Evolutionary conservation across 2,329 filamentous ascomycete species (phyloP), one percentile per base, ranked within the genome.

Genomic region (Geoglossum cookeanum): DNA sequence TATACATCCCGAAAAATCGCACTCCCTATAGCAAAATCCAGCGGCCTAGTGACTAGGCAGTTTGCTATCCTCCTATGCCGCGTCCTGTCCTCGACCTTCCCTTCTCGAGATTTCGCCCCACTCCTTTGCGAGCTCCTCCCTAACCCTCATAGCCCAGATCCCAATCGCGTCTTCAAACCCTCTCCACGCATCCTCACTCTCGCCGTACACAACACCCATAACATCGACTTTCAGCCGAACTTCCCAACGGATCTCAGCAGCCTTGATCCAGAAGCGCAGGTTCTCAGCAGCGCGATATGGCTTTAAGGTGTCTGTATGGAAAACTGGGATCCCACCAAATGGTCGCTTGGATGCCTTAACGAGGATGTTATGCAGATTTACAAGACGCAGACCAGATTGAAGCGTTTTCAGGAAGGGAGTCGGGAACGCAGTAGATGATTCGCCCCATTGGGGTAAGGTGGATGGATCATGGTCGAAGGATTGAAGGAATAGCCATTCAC

Each of bases 261-360:
- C 92, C 73, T 98, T 98, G 70, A 86, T 79, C 91, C 92, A 98
- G 74, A 85, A 98, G 45, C 89, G 81, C 60, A 98, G 76, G 68
- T 98, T 98, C 64, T 98, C 92, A 2, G 90, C 88, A 61, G 84
- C 84, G 54, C 92, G 84, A 68, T 98, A 98, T 0, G 92, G 92
- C 71, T 97, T 97, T 59, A 81, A 83, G 8, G 92, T 91, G 68
- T 98, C 89, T n/a, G 82, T 83, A 68, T 97, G 92, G 69, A 85
- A 96, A 8, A 79, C 78, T 58, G 87, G 88, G 66, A 98, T 96
- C 61, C 87, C 80, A 56, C 90, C 89, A 67, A 97, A 97, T 6
- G 85, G 86, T 33, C 87, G 79, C 66, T 84, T 83, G 27, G 90
- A 96, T 67, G 87, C 87, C 65, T 81, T 81, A 35, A 98, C 86